Evolutionary conservation across 2,329 filamentous ascomycete genomes (phyloP), one percentile per base, ranked within the genome.

Genomic region (Cercospora sp.): DNA sequence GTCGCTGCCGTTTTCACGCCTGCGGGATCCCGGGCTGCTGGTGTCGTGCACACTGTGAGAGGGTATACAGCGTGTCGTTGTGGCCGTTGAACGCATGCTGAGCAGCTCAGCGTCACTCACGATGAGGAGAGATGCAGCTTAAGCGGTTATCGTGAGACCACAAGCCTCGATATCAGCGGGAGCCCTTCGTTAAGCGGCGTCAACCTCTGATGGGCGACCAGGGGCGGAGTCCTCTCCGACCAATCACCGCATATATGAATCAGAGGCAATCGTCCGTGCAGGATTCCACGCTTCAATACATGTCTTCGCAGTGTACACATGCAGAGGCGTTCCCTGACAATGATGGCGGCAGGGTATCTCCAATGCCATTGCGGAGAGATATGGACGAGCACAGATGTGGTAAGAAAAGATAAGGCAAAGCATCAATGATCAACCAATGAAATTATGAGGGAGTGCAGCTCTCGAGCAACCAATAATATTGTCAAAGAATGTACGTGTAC

Each of bases 141-240:
- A 55, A 36, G 48, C 61, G 61, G 61, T 63, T 63, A 55, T 40
- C 45, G 42, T 36, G 42, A 48, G 40, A 55, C 55, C 55, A 6
- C 45, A 63, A 55, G 42, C 26, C 18, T 55, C 45, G 45, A 63
- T 55, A 36, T 55, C 18, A 20, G 61, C 18, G 61, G 61, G 28
- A 20, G 55, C 31, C 30, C 61, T 55, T 55, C 20, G 42, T 20
- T 63, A 31, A 59, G 55, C 55, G 55, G 55, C 55, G 55, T 59
- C 31, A 42, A 9, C 36, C 60, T 31, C 42, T 28, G 23, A 28
- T 26, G n/a, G 28, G 30, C 30, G 42, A 55, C 45, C n/a, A 33
- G 45, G 23, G 18, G 2, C 45, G 42, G 61, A 36, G n/a, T 31
- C 2, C 48, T 26, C 45, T 63, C 61, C 60, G 20, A 18, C 61